Evolutionary conservation across 1,284 basidiomycete genomes (phyloP).

Genomic region (Blastosporella zonata): DNA sequence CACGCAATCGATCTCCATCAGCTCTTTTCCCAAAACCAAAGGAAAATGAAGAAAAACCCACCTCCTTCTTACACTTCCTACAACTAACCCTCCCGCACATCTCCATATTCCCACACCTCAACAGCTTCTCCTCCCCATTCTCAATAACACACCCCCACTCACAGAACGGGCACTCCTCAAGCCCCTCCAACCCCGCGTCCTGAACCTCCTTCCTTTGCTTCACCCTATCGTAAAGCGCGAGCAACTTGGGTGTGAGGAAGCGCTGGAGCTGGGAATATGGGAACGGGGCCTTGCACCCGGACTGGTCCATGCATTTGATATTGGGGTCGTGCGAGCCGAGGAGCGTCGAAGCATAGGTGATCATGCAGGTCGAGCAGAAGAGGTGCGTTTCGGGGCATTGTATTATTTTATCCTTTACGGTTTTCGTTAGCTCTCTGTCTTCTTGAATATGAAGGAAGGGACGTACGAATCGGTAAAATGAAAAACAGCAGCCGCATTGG

Average conservation of each 20-base stretch:
- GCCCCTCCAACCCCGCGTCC: slow-evolving; percentile 63
- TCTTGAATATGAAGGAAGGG: neutral
- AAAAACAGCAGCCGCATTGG: slow-evolving; percentile 85
- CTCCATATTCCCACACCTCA: slow-evolving; percentile 70
- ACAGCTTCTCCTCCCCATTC: slow-evolving; percentile 72
- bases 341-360: slow-evolving; percentile 43
- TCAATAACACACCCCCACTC: slow-evolving; percentile 82
- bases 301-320: slow-evolving; percentile 80
- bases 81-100: slow-evolving; percentile 74
- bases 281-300: slow-evolving; percentile 69
- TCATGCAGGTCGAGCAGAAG: slow-evolving; percentile 65
- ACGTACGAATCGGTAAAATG: slow-evolving; percentile 66
- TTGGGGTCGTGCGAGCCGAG: slow-evolving; percentile 50
- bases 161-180: slow-evolving; percentile 88
- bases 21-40: neutral
- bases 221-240: slow-evolving; percentile 73
- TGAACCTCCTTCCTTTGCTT: slow-evolving; percentile 76
- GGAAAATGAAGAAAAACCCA: slow-evolving; percentile 31
- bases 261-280: slow-evolving; percentile 63
- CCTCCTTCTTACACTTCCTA: slow-evolving; percentile 70
- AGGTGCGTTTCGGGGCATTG: slow-evolving; percentile 83
- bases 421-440: neutral
- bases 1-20: slow-evolving; percentile 1
- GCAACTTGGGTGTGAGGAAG: slow-evolving; percentile 58
- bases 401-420: slow-evolving; percentile 67